Evolutionary conservation across 1,139 yeast species (phyloP), one percentile per base, ranked within the genome.

Genomic region (Sugiyamaella castrensis): DNA sequence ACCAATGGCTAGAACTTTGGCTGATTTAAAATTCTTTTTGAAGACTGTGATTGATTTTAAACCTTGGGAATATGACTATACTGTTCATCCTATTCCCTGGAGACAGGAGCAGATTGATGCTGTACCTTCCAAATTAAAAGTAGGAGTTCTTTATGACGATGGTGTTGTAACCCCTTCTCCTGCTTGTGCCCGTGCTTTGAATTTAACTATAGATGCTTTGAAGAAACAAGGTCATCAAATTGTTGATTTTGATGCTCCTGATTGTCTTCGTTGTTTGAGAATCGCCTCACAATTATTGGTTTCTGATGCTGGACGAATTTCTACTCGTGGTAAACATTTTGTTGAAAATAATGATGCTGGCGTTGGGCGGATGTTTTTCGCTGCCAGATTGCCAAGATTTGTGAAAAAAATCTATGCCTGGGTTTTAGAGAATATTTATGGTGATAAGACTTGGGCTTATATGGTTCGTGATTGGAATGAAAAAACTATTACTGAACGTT

Each of bases 21-120:
- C 76, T 10, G 95, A 87, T 62, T 67, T 87, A 55, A 78, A 79
- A 29, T 77, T 76, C 54, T 79, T 84, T 68, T 75, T 83, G 72
- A 78, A 78, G 57, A 63, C 73, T 16, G 71, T 78, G 53, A 71
- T 82, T 48, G 77, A 75, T 54, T 71, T 73, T 57, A 71, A 82
- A 63, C 91, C 92, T 16, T 84, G 91, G 89, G 70, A 74, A 40
- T 68, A 68, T 43, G 94, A 86, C 65, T 77, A 78, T 52, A 70
- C 74, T 49, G 67, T 73, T 46, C 66, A 79, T 44, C 81, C 79
- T 47, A 61, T 81, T 53, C 84, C 84, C 19, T 85, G 92, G 91
- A 74, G 79, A 58, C 70, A 69, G 5, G 67, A 64, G 19, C 71
- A 70, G 10, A 19, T 19, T 19, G 24, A 37, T 34, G 29, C 28